Base-by-base conservation (phyloP, 1,284 basidiomycete genomes). In the Sanghuangporus sanghuang region DNA sequence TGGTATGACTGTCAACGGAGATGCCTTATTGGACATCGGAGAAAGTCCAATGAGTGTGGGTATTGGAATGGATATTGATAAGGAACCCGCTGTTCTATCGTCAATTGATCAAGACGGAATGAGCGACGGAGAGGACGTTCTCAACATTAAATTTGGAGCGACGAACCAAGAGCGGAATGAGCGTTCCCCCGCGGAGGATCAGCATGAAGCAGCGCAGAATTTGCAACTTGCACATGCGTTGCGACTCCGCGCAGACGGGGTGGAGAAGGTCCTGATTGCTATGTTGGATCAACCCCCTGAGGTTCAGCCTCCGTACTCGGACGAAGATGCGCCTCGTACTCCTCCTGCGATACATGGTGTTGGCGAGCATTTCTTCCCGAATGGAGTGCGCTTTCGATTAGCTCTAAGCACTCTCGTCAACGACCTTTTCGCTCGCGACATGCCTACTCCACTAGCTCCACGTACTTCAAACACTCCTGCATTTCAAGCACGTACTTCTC, bases 231-330 rank as follows among this genome's bases (percentile, higher is more conserved):
- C 90, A 3, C 76, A 83, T 32, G 79, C 73, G 54, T 80, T 92
- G 42, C 78, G 88, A 60, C 76, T 89, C 46, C 83, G 89, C 27
- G 87, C 90, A 4, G 89, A 91, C 68, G 86, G 86, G 12, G 79
- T 92, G 14, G 90, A 92, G 73, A 91, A 90, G 70, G 88, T 92
- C 53, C 82, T 91, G 56, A 84, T 82, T 1, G 82, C 86, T 27
- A 92, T 93, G 89, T 81, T 93, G 7, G 85, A 85, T 63, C 89
- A 91, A 68, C 85, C 87, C 0, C 89, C 89, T 0, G 79, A 82
- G 1, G 71, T 82, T 23, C 80, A 84, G 18, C 68, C 67, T 58
- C 78, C 80, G 5, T 76, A 78, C 38, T 74, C 79, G n/a, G 80
- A 80, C 48, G 82, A 84, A 11, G 69, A 73, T 61, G 70, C 73